Base-by-base conservation (phyloP, 78 protist species). In the Guillardia theta region DNA sequence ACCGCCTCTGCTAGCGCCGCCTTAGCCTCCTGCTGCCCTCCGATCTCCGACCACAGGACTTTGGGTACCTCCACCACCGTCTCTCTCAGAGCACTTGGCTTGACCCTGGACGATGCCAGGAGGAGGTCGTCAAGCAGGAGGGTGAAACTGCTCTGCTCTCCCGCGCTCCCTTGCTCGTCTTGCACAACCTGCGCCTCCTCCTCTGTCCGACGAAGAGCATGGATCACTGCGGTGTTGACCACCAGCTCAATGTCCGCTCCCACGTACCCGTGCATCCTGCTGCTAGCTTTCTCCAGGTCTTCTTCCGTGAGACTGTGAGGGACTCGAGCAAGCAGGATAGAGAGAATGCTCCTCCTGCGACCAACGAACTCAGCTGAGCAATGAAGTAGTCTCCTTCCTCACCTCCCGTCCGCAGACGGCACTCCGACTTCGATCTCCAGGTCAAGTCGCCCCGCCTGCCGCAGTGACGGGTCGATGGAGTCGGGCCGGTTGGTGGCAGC, bases 21-120 rank as follows among this genome's bases (percentile, higher is more conserved):
- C 36, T 70, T 70, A 15, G 88, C 97, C 4, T 94, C 95, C n/a
- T 33, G 95, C 46, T 96, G 96, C 9, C 99, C 99, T 30, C 99
- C 99, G 53, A 99, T 97, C 93, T 98, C 99, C 0, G 30, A 36
- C 99, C 99, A 99, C 22, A 47, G 24, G 43, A 98, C 97, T 9
- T 48, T 62, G 10, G 83, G 83, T 24, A 70, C 83, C 21, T 97
- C 97, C 1, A 98, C 70, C 45, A 94, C 94, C 15, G 90, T 87
- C 12, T 12, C 33, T 18, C 62, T 53, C 62, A 4, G 9, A 45
- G 50, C 92, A 2, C 21, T 8, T 18, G 46, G 44, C 46, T 8
- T 48, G 0, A 46, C 64, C 93, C 50, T 70, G 64, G 62, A 53
- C 93, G 4, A 8, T 27, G 50, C 50, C 4, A 53, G 62, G 10